Percentiles rank a stretch among this genome's conserved stretches.
These are phyloP conservation scores for Penicillium parvum DNA, from an alignment of 495 filamentous ascomycete genomes.

Conservation along the genomic window DNA sequence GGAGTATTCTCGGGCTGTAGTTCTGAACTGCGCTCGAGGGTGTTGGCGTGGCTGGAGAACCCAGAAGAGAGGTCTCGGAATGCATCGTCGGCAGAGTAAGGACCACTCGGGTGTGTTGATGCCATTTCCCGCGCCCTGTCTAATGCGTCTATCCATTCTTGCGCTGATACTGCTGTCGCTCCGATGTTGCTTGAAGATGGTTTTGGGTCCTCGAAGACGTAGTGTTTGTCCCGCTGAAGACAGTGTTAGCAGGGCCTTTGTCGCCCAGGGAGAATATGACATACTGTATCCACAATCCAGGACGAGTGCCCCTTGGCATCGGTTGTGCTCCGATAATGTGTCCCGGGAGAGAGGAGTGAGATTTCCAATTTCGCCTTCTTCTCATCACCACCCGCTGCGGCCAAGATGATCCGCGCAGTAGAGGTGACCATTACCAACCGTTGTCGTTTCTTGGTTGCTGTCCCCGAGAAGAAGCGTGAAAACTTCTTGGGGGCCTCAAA, in stretches of 20 bases:
- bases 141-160: conserved; percentile 85
- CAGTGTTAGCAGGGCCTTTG: conserved; percentile 13
- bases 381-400: conserved; percentile 89
- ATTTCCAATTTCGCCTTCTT: conserved; percentile 93
- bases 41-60: conserved; percentile 72
- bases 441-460: conserved; percentile 85
- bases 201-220: conserved; percentile 88
- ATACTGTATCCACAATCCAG: conserved; percentile 93
- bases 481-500: conserved; percentile 74
- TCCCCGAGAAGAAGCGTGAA: conserved; percentile 85
- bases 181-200: conserved; percentile 47
- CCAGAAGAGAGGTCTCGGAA: conserved; percentile 69
- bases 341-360: conserved; percentile 67
- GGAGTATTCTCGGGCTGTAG: conserved; percentile 27
- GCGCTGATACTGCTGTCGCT: conserved; percentile 49
- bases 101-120: conserved; percentile 61
- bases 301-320: conserved; percentile 79
- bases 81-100: conserved; percentile 65
- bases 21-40: conserved; percentile 55
- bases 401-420: conserved; percentile 80
- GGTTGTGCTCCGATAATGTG: conserved; percentile 68
- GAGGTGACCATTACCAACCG: conserved; percentile 95
- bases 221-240: conserved; percentile 77
- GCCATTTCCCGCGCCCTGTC: conserved; percentile 80
- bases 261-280: conserved; percentile 27